A percentile compares a stretch with the other conserved stretches of the same genome.
Conservation (phyloP, 2,329 filamentous ascomycete species). For the Fusarium hostae region DNA sequence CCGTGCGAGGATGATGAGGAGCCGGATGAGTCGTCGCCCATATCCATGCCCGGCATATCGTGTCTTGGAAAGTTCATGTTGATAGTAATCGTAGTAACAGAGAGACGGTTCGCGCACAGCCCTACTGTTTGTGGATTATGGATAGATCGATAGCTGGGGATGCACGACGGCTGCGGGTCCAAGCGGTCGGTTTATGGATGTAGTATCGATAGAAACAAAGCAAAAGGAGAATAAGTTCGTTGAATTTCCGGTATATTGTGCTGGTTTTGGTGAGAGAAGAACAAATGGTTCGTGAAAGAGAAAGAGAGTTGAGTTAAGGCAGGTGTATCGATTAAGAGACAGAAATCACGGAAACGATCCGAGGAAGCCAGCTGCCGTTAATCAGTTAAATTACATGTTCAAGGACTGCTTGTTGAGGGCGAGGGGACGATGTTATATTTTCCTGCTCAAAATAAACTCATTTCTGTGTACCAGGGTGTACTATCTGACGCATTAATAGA, state of each 20-base stretch:
- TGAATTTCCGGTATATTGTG: neutral
- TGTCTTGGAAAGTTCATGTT: conserved; percentile 42
- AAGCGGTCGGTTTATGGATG: neutral
- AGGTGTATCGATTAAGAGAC: neutral
- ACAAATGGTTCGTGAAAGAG: neutral
- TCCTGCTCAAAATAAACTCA: conserved; percentile 38
- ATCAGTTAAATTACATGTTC: neutral
- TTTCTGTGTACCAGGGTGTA: neutral
- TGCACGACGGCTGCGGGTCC: neutral
- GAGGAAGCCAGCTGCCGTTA: neutral
- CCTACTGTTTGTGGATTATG: no score
- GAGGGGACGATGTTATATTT: conserved; percentile 6
- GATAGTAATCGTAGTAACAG: neutral
- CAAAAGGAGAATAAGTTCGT: neutral
- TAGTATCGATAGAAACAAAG: neutral
- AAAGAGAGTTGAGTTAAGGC: neutral
- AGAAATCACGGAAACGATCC: neutral
- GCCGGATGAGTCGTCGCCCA: conserved; percentile 24
- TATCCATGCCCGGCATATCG: conserved; percentile 42
- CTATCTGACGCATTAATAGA: neutral
- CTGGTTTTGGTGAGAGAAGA: neutral
- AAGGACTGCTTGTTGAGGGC: neutral
- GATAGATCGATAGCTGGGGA: neutral
- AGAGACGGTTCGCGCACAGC: neutral
- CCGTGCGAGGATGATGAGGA: conserved; percentile 28